These are phyloP conservation scores for Acidiella bohemica DNA, from an alignment of 495 filamentous ascomycete species.

Conservation along the genomic window DNA sequence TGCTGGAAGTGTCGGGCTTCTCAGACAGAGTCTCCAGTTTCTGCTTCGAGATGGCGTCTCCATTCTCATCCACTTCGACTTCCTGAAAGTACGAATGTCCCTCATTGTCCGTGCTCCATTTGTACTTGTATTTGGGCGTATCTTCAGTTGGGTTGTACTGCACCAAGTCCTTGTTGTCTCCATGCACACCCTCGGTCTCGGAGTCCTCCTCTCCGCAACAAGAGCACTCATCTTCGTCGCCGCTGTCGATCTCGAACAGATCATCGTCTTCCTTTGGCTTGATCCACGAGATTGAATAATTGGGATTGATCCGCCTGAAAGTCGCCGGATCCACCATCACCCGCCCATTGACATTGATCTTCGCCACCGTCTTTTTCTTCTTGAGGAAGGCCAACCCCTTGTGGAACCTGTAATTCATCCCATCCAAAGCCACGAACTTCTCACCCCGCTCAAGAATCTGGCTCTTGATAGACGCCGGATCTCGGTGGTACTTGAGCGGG, in stretches of 20 bases:
- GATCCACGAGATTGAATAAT: slow-evolving; percentile 70
- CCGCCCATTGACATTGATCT: slow-evolving; percentile 80
- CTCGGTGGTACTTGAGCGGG: slow-evolving; percentile 71
- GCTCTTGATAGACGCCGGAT: slow-evolving; percentile 48
- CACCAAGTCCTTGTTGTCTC: not conserved
- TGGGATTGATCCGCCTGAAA: slow-evolving; percentile 76
- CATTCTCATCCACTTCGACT: slow-evolving; percentile 48
- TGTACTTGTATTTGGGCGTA: slow-evolving; percentile 43
- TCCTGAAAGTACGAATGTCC: slow-evolving; percentile 45
- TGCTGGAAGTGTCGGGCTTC: slow-evolving; percentile 31
- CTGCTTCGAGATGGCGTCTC: slow-evolving; percentile 50
- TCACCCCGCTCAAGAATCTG: slow-evolving; percentile 73
- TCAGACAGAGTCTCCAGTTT: slow-evolving; percentile 42
- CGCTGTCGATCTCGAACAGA: slow-evolving; percentile 33
- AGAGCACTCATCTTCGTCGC: slow-evolving; percentile 37
- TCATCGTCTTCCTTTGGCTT: slow-evolving; percentile 64
- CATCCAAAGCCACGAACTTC: slow-evolving; percentile 65
- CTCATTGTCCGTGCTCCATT: slow-evolving; percentile 51
- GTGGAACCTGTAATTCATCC: slow-evolving; percentile 77
- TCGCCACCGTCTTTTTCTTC: slow-evolving; percentile 63
- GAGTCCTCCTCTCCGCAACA: slow-evolving; percentile 31
- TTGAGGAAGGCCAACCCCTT: slow-evolving; percentile 75
- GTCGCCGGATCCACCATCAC: slow-evolving; percentile 86
- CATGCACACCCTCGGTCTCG: slow-evolving; percentile 15
- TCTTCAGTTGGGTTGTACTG: too few species aligned